Evolutionary conservation across 2,329 filamentous ascomycete species (phyloP).

Genomic region (Diplodia intermedia): DNA sequence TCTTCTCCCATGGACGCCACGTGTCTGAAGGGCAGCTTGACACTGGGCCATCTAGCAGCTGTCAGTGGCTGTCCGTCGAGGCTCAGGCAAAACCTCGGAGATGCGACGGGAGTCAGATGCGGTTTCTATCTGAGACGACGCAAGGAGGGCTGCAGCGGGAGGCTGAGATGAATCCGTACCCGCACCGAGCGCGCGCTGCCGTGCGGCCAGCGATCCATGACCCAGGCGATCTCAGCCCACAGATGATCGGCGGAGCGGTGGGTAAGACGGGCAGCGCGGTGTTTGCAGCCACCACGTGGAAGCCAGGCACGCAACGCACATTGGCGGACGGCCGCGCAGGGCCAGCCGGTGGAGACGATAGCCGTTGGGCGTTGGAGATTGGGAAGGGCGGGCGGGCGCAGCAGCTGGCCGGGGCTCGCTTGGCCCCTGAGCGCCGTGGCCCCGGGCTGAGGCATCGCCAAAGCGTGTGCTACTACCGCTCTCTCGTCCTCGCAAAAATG

Average conservation of each 20-base stretch:
- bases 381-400: constrained; percentile 5
- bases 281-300: constrained; percentile 20
- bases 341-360: constrained; percentile 13
- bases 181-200: neutral
- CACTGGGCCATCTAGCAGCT: no score
- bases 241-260: constrained; percentile 11
- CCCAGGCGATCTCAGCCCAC: constrained; percentile 17
- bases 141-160: neutral
- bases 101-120: neutral
- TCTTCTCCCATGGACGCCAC: no score
- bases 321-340: neutral
- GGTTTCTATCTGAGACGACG: constrained; percentile 1
- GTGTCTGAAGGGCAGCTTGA: no score
- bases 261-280: constrained; percentile 19
- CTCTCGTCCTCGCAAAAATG: constrained; percentile 31
- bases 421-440: constrained; percentile 22
- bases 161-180: constrained; percentile 4
- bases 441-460: constrained; percentile 11
- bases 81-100: no score
- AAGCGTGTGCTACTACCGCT: constrained; percentile 14
- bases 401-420: constrained; percentile 10
- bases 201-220: constrained; percentile 5
- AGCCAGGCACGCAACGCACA: neutral
- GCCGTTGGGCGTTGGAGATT: constrained; percentile 26
- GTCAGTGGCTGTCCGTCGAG: no score